phyloP scores from a whole-genome alignment of 805 yeast genomes.

The Metschnikowia arizonensis region DNA sequence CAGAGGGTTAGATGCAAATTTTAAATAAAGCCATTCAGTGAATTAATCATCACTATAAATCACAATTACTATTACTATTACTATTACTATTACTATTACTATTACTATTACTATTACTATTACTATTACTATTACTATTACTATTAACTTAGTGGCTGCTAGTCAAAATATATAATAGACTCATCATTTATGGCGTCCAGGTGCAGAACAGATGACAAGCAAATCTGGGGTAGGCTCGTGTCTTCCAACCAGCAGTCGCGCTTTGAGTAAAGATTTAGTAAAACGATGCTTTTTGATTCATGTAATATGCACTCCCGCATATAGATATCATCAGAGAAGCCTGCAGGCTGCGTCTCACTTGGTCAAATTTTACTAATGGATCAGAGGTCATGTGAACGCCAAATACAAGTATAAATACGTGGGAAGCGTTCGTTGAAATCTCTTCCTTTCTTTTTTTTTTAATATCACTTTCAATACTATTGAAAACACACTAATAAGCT shows the following conservation, averaged over 20 bases:
- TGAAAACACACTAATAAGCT: neutral
- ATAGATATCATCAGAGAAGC: neutral
- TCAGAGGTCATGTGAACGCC: neutral
- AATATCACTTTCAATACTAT: neutral
- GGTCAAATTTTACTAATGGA: neutral
- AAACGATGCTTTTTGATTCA: neutral
- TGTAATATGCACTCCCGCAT: neutral
- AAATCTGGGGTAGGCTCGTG: slow-evolving; percentile 1
- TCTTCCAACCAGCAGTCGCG: slow-evolving; percentile 1
- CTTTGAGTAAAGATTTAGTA: slow-evolving; percentile 1
- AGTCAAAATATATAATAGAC: no score
- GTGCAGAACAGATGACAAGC: neutral
- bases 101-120: no score
- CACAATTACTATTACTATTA: no score
- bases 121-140: no score
- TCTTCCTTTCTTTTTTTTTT: neutral
- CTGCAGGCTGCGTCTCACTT: slow-evolving; percentile 1
- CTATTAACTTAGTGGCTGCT: no score
- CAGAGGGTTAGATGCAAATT: no score
- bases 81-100: no score
- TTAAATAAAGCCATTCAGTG: no score
- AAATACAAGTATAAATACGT: slow-evolving; percentile 3
- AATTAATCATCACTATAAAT: no score
- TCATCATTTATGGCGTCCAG: no score
- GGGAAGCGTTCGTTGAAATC: no score